A percentile compares a stretch with the other conserved stretches of the same genome.
Conservation (phyloP, 1,284 basidiomycete genomes). For the Inonotus hispidus region DNA sequence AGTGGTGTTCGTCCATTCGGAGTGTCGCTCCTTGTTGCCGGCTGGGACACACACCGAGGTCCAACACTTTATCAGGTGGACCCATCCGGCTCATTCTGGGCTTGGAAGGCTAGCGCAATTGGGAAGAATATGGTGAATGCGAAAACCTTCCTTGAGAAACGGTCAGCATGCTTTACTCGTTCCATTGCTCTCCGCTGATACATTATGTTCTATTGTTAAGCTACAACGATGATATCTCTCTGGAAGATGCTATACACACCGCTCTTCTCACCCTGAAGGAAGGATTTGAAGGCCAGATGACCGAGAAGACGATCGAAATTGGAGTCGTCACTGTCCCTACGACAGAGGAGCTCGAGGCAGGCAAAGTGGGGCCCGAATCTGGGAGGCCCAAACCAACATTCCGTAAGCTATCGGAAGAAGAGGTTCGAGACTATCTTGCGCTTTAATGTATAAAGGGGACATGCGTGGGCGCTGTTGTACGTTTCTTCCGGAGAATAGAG, state of each 20-base stretch:
- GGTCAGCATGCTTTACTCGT: conserved; percentile 45
- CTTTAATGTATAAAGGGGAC: conserved; percentile 40
- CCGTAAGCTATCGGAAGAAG: conserved; percentile 89
- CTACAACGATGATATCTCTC: conserved; percentile 98
- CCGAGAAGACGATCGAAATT: conserved; percentile 99
- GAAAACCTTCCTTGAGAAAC: conserved; percentile 98
- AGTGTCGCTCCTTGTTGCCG: conserved; percentile 93
- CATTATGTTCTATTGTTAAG: conserved; percentile 37
- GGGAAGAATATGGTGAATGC: conserved; percentile 99
- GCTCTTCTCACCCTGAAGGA: conserved; percentile 98
- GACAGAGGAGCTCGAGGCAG: conserved; percentile 67
- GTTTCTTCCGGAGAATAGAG: conserved; percentile 18
- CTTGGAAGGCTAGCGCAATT: conserved; percentile 99
- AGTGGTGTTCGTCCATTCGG: conserved; percentile 98
- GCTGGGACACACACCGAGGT: conserved; percentile 90
- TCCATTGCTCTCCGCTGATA: conserved; percentile 15
- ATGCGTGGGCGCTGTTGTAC: conserved; percentile 23
- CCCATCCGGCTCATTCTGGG: conserved; percentile 98
- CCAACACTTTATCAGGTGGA: conserved; percentile 97
- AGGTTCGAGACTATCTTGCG: conserved; percentile 90
- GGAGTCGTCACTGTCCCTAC: conserved; percentile 91
- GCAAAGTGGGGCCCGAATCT: conserved; percentile 67
- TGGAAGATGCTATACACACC: conserved; percentile 99
- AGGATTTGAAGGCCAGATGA: conserved; percentile 99
- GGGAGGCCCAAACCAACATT: conserved; percentile 82